phyloP scores from a whole-genome alignment of 2,329 filamentous ascomycete genomes.

The Fonsecaea monophora region DNA sequence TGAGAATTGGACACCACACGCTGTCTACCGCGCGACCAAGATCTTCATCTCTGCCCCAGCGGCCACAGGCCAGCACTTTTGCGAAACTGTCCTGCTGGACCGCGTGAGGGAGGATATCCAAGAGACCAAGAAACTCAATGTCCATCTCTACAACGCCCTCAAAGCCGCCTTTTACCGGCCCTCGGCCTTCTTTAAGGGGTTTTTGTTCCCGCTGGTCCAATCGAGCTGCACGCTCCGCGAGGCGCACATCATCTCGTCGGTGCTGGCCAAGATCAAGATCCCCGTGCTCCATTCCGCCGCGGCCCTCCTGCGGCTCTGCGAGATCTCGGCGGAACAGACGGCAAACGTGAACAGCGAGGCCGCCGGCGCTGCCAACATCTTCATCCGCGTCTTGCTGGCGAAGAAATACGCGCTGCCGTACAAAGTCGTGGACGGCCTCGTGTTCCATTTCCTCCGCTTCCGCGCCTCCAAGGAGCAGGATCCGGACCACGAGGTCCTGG shows the following conservation, averaged over 20 bases:
- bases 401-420: conserved; percentile 97
- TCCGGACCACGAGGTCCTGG: conserved; percentile 60
- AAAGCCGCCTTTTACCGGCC: conserved; percentile 95
- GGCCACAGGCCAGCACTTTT: conserved; percentile 78
- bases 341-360: conserved; percentile 77
- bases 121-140: conserved; percentile 92
- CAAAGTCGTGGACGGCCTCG: conserved; percentile 90
- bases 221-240: conserved; percentile 89
- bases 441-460: conserved; percentile 96
- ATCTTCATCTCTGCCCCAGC: conserved; percentile 90
- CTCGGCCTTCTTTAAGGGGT: conserved; percentile 93
- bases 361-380: conserved; percentile 90
- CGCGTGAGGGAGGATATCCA: conserved; percentile 92
- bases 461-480: conserved; percentile 68
- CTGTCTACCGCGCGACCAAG: conserved; percentile 85
- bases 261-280: conserved; percentile 82
- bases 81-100: conserved; percentile 85
- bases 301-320: conserved; percentile 87
- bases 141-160: conserved; percentile 91
- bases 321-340: conserved; percentile 91
- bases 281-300: conserved; percentile 92
- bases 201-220: conserved; percentile 86
- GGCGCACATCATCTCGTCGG: conserved; percentile 87
- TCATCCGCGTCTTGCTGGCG: conserved; percentile 90
- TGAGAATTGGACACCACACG: conserved; percentile 77